Conservation (phyloP, 1,284 basidiomycete genomes). For the Termitomyces sp. region DNA sequence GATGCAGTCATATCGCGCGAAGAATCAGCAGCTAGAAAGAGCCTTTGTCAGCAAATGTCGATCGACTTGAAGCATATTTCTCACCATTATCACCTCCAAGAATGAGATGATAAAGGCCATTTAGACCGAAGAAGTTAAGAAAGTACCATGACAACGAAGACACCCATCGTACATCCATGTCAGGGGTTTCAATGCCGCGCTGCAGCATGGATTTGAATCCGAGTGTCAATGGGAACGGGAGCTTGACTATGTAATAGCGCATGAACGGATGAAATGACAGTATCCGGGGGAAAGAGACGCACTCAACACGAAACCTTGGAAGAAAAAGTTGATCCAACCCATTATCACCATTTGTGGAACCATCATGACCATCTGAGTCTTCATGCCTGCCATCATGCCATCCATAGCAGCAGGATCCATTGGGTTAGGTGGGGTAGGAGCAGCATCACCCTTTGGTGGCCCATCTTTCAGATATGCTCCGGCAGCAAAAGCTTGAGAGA, state of each 20-base stretch:
- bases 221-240: conserved; percentile 95
- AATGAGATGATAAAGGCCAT: conserved; percentile 90
- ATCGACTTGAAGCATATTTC: conserved; percentile 23
- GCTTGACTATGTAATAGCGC: conserved; percentile 66
- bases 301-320: conserved; percentile 97
- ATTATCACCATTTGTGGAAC: conserved; percentile 98
- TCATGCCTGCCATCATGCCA: conserved; percentile 98
- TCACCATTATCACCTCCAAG: conserved; percentile 89
- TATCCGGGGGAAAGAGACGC: conserved; percentile 31
- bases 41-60: conserved; percentile 8
- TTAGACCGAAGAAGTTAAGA: conserved; percentile 96
- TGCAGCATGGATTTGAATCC: conserved; percentile 99
- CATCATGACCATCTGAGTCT: conserved; percentile 99
- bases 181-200: conserved; percentile 90
- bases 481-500: conserved; percentile 65
- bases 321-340: conserved; percentile 99
- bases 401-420: conserved; percentile 95
- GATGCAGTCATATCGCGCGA: conserved; percentile 69
- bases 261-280: not conserved
- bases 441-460: conserved; percentile 60
- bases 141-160: conserved; percentile 99
- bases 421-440: conserved; percentile 59
- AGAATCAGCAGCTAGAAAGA: conserved; percentile 62
- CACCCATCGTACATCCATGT: conserved; percentile 99
- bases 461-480: conserved; percentile 86